Percentiles rank a stretch among this genome's conserved stretches.
These are phyloP conservation scores for Cantharellus cinnabarinus DNA, from an alignment of 768 basidiomycete genomes.

Conservation along the genomic window DNA sequence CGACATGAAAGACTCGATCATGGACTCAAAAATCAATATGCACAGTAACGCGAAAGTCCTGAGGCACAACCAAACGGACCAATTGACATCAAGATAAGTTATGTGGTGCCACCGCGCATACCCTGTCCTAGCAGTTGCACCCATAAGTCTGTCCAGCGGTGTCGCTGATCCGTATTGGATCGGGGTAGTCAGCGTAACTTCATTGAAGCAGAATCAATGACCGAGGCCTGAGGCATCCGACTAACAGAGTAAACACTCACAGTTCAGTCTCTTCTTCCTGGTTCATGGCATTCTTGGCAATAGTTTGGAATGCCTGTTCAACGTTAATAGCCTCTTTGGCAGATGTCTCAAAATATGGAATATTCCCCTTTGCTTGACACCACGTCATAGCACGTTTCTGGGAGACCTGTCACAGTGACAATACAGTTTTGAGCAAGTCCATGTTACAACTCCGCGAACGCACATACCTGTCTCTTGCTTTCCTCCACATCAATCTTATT, in stretches of 20 bases:
- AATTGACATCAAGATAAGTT: too few species aligned
- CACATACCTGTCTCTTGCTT: constrained; percentile 78
- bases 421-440: background rate
- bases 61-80: too few species aligned
- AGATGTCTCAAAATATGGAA: constrained; percentile 98
- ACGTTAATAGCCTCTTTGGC: constrained; percentile 99
- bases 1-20: too few species aligned
- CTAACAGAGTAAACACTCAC: constrained; percentile 27
- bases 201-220: constrained; percentile 3
- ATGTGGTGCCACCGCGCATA: too few species aligned
- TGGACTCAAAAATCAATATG: too few species aligned
- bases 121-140: constrained; percentile 54
- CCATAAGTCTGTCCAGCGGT: constrained; percentile 81
- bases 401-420: constrained; percentile 43
- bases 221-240: background rate
- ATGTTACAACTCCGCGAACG: background rate
- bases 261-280: constrained; percentile 93
- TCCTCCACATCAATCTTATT: constrained; percentile 99
- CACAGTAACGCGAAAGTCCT: too few species aligned
- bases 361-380: constrained; percentile 99
- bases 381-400: constrained; percentile 99
- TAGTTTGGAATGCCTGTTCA: constrained; percentile 98
- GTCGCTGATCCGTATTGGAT: constrained; percentile 91
- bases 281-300: constrained; percentile 97
- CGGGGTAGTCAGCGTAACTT: constrained; percentile 96